phyloP scores from a whole-genome alignment of 306 rosid species.

The Begonia peltatifolia region DNA sequence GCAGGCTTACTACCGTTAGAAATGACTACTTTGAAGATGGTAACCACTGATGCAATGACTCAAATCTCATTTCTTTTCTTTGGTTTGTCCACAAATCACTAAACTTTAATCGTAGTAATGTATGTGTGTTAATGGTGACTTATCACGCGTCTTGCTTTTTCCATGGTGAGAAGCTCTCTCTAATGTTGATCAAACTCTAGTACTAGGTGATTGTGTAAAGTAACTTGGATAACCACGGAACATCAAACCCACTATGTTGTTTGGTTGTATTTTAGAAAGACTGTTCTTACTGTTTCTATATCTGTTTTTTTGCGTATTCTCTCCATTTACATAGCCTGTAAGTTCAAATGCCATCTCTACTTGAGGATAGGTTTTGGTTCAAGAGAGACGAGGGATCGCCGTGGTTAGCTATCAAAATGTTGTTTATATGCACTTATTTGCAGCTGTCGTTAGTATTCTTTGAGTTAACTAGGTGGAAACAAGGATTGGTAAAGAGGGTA shows the following conservation, averaged over 20 bases:
- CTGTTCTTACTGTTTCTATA: constrained; percentile 22
- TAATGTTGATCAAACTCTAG: constrained; percentile 80
- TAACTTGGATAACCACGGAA: constrained; percentile 76
- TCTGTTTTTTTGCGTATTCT: not conserved
- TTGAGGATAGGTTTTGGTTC: not conserved
- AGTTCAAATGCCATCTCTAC: constrained; percentile 14
- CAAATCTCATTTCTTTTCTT: constrained; percentile 51
- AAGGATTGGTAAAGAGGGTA: no score
- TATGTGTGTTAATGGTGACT: constrained; percentile 87
- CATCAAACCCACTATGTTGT: constrained; percentile 30
- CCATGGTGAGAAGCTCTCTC: constrained; percentile 67
- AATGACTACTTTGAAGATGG: constrained; percentile 66
- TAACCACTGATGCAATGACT: constrained; percentile 94
- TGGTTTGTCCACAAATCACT: constrained; percentile 86
- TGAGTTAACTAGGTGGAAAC: no score
- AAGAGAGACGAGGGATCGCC: no score
- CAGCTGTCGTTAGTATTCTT: no score
- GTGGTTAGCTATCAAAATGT: no score
- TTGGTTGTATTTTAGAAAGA: constrained; percentile 53
- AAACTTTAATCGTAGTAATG: constrained; percentile 89
- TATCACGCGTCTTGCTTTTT: constrained; percentile 51
- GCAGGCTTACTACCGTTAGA: constrained; percentile 99
- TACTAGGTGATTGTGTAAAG: constrained; percentile 88
- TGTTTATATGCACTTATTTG: no score
- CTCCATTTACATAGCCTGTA: constrained; percentile 19